Base-by-base conservation (phyloP, 2,329 filamentous ascomycete species). In the Pyricularia sp. region DNA sequence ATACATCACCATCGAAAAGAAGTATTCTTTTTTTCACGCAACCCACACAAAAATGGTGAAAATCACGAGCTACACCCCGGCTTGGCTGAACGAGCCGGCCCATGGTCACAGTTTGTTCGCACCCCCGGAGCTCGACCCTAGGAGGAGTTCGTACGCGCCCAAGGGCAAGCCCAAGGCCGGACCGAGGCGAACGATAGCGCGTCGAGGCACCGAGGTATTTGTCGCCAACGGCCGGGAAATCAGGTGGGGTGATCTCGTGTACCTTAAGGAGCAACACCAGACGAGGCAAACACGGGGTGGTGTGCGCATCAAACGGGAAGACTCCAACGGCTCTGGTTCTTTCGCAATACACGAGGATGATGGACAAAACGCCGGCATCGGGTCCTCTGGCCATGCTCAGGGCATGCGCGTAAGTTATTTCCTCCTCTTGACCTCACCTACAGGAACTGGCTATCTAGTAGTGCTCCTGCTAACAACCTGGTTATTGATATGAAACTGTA, bases 171-270 rank as follows among this genome's bases (percentile, higher is more conserved):
- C 77, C 1, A 74, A 77, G 25, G 75, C 77, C 1, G 86, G 87
- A 23, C 86, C 88, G 11, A 82, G 84, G 69, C 80, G 87, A 71
- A 93, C 89, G 0, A 90, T 98, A 74, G 94, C 93, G 11, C 88
- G 87, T 66, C 85, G 94, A 70, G 93, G 92, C 20, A 93, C 92
- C 0, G 94, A 99, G 75, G 82, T 98, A 11, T 98, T 98, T 76
- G 89, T 93, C 14, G 94, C 93, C 25, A 89, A 91, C 59, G 94
- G 94, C 66, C 94, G 91, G 74, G 92, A 98, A 78, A 91, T 99
- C 71, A 86, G 94, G 78, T 99, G 95, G 93, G 90, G 92, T 11
- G 92, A 97, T 79, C 81, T 99, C 69, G 87, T 88, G 67, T 87
- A 90, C 70, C 78, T 98, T 75, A 97, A 96, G 81, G 91, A 89